Evolutionary conservation across 805 yeast genomes (phyloP), one percentile per base, ranked within the genome.

Genomic region (Cyberlindnera bimundalis): DNA sequence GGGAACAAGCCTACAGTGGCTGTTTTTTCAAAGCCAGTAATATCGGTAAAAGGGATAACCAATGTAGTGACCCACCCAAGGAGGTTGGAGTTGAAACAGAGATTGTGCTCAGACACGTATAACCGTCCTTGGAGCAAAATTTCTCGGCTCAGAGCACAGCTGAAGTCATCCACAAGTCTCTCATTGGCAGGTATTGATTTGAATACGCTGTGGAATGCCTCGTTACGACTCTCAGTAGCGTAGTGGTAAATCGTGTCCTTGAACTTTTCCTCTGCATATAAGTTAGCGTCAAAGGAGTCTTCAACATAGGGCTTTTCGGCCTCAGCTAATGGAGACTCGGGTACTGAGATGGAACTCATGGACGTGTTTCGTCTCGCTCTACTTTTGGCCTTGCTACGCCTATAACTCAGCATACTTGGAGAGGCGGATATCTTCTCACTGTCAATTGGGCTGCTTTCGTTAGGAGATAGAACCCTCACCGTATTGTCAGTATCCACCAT

Each of bases 41-140:
- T 77, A 41, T 88, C 96, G 34, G 73, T 76, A 50, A 81, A 74
- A 0, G 87, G 79, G 15, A 93, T 73, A 3, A 83, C 74, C 28
- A 90, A 65, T 48, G 77, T 84, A 9, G 96, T 87, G 10, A 88
- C 84, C 96, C 96, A 90, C 1, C 96, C 96, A 33, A 91, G 65
- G 29, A 93, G 68, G 51, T 83, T 84, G 7, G 96, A 84, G 58
- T 88, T 82, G 70, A 93, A 93, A 57, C 96, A 87, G 4, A 91
- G 57, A 54, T 82, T 78, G 38, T 75, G 73, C 48, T 86, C 90
- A 15, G 95, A 77, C 8, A 93, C 72, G 58, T 86, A 93, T 20
- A 93, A 53, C 37, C 95, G 70, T 4, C 99, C 99, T 56, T 93
- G 97, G 9, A 88, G 65, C 24, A 91, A 67, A 35, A 89, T 86